A percentile compares a stretch with the other conserved stretches of the same genome.
phyloP scores from a whole-genome alignment of 495 filamentous ascomycete species.

The Copromyces sp. region DNA sequence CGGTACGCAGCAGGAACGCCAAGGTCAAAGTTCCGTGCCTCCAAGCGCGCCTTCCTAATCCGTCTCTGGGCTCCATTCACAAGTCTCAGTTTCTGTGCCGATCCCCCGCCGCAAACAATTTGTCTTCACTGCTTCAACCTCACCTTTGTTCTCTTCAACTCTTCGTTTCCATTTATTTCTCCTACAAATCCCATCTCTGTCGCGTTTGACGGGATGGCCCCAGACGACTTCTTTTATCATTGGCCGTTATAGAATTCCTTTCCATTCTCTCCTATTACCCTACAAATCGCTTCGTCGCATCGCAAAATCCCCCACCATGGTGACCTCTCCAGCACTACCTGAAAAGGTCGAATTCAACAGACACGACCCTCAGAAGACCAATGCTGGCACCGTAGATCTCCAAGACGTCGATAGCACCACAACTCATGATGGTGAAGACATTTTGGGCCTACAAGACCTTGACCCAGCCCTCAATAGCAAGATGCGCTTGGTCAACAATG shows the following conservation, averaged over 20 bases:
- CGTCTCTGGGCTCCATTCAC: no score
- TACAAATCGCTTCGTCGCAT: background rate
- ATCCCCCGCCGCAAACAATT: no score
- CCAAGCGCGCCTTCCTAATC: no score
- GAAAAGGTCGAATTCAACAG: background rate
- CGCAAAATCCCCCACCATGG: background rate
- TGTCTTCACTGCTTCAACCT: no score
- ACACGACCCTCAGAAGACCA: background rate
- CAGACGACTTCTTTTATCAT: background rate
- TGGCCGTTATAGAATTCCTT: background rate
- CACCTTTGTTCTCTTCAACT: no score
- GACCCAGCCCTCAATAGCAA: constrained; percentile 58
- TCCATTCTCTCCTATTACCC: background rate
- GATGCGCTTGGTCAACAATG: constrained; percentile 62
- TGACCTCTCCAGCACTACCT: background rate
- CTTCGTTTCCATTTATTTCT: no score
- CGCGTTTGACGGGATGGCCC: background rate
- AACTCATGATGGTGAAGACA: constrained; percentile 24
- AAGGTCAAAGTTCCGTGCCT: no score
- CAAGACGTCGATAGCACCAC: background rate
- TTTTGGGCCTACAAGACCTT: constrained; percentile 40
- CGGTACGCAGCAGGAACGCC: no score
- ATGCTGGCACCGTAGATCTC: background rate
- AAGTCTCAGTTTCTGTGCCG: no score
- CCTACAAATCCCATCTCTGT: no score